Base-by-base conservation (phyloP, 2,329 filamentous ascomycete genomes). In the Trichothecium sympodiale region DNA sequence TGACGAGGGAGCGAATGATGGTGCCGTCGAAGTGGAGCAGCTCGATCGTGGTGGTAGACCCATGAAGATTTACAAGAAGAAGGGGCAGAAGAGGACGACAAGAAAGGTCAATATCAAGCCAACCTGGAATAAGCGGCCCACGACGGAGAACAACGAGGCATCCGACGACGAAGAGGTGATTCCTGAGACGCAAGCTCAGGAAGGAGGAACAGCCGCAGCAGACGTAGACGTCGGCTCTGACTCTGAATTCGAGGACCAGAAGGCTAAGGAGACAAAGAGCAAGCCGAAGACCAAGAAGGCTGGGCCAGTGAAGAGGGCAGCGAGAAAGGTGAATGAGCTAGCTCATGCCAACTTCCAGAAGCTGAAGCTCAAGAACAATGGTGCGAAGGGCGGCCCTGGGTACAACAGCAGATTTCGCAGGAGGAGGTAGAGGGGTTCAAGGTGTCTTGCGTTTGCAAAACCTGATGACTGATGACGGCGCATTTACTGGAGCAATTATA, bases 41-140 rank as follows among this genome's bases (percentile, higher is more conserved):
- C 51, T 69, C 10, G 73, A 64, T 35, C 64, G 62, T n/a, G 60
- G 75, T 46, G 76, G 76, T 2, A 65, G 71, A 42, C 77, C 77
- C 3, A 53, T 77, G 27, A 73, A 68, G 36, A 57, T 74, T 2
- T 89, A 72, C 64, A 89, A 88, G 67, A 91, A 91, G 70, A 84
- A 83, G 62, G 83, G 83, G 0, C 72, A 83, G 53, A 91, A 91
- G 64, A 69, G 84, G 41, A 85, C 83, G 37, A 89, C 84, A 3
- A 67, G 78, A 42, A 64, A 69, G 33, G 67, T 73, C 37, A 86
- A 78, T 40, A 83, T 81, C 62, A 66, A 61, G 42, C 74, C 74
- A 2, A 67, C 58, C 1, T 53, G 62, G 37, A 51, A 54, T 6
- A 70, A 67, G 48, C 67, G 75, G 27, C 65, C 69, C 16, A 43